Conservation (phyloP, 768 basidiomycete genomes). For the Tremella yokohamensis region DNA sequence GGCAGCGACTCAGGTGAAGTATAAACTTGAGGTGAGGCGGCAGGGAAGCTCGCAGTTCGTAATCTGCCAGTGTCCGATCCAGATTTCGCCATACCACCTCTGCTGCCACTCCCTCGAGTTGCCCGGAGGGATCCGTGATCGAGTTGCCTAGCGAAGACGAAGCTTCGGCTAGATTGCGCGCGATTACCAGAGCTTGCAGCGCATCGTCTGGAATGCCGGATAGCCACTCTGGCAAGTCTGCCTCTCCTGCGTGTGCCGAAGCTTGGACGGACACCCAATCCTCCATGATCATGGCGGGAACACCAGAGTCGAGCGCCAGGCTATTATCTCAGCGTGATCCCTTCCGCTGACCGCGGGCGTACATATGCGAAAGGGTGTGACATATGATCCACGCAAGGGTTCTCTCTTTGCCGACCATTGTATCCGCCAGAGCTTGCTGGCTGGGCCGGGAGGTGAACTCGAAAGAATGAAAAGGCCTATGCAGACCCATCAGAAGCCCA, state of each 20-base stretch:
- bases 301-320: background rate
- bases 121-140: background rate
- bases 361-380: background rate
- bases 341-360: background rate
- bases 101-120: background rate
- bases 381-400: constrained; percentile 1
- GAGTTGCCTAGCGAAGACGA: background rate
- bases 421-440: background rate
- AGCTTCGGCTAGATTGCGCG: background rate
- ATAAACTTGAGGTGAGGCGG: background rate
- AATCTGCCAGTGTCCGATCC: background rate
- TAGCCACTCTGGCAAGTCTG: constrained; percentile 1
- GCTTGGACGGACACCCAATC: constrained; percentile 1
- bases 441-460: background rate
- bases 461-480: background rate
- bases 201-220: background rate
- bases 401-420: background rate
- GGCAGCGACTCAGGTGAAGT: background rate
- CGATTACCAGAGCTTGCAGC: background rate
- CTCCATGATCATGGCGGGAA: background rate
- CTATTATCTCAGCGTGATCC: background rate
- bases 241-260: background rate
- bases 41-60: background rate
- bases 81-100: constrained; percentile 1
- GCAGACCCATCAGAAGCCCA: background rate